These are phyloP conservation scores for Fusarium stilboides DNA, from an alignment of 2,329 filamentous ascomycete species.

Conservation along the genomic window DNA sequence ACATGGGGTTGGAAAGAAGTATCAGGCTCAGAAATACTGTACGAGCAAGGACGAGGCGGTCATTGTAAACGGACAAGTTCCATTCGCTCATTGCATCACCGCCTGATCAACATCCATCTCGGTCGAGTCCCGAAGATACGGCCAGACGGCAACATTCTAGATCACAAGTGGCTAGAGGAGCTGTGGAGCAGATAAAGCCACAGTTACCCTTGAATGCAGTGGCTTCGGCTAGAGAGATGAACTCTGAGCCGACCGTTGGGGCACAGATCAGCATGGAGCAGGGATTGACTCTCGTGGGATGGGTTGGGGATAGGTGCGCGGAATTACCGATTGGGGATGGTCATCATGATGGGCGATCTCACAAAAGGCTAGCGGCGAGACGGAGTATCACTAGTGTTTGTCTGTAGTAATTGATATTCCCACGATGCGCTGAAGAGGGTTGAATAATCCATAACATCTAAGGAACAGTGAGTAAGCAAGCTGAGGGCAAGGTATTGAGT, in stretches of 20 bases:
- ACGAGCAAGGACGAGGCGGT: constrained; percentile 1
- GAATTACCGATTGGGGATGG: constrained; percentile 30
- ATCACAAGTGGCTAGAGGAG: constrained; percentile 20
- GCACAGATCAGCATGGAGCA: constrained; percentile 41
- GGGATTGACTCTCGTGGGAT: constrained; percentile 33
- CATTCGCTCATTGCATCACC: constrained; percentile 29
- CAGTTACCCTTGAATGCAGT: constrained; percentile 26
- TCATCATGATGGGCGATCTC: constrained; percentile 23
- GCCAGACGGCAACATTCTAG: constrained; percentile 27
- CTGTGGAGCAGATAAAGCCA: constrained; percentile 12
- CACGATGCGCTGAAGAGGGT: neutral
- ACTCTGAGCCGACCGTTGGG: constrained; percentile 48
- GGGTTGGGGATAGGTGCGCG: constrained; percentile 35
- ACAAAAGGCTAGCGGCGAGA: constrained; percentile 39
- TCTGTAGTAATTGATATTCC: no score
- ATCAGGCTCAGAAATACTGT: constrained; percentile 12
- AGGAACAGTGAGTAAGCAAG: neutral
- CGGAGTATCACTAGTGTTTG: constrained; percentile 18
- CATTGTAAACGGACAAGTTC: constrained; percentile 30
- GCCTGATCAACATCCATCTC: constrained; percentile 40
- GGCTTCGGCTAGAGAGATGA: constrained; percentile 47
- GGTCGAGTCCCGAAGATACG: constrained; percentile 48
- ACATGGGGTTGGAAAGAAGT: neutral
- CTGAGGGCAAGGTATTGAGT: neutral
- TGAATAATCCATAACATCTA: neutral